These are phyloP conservation scores for Tritrichomonas foetus DNA, from an alignment of 208 protist species.

Conservation along the genomic window DNA sequence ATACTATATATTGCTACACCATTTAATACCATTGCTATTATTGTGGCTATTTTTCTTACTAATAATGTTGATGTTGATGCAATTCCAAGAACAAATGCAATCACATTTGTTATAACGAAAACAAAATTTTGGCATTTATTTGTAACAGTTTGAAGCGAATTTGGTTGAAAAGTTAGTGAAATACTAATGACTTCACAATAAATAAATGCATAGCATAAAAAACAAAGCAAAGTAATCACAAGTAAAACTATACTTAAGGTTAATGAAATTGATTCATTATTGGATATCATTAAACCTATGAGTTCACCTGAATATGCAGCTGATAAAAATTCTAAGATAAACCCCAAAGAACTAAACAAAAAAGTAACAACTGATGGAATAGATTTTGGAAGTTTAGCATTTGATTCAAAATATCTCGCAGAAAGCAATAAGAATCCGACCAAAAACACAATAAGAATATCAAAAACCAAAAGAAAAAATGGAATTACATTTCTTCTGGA, in stretches of 20 bases:
- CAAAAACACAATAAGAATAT: too few relatives aligned
- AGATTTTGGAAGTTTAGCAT: neutral
- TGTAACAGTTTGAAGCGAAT: neutral
- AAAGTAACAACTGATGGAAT: neutral
- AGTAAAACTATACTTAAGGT: neutral
- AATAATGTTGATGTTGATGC: too few relatives aligned
- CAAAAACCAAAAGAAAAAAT: neutral
- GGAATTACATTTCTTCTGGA: neutral
- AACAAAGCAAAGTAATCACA: neutral
- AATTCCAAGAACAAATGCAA: too few relatives aligned
- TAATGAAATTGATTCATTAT: neutral
- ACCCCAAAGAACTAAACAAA: neutral
- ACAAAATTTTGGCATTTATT: too few relatives aligned
- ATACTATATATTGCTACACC: too few relatives aligned
- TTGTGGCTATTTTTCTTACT: too few relatives aligned
- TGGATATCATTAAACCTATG: neutral
- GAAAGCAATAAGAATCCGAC: neutral
- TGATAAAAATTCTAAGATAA: too few relatives aligned
- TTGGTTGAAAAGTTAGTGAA: neutral
- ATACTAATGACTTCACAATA: neutral
- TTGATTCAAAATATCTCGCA: neutral
- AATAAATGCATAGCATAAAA: neutral
- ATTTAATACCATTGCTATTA: too few relatives aligned
- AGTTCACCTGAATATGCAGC: neutral
- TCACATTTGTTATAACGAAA: too few relatives aligned